These are phyloP conservation scores for Geotrichum phurueaensis DNA, from an alignment of 1,139 yeast species.

Conservation along the genomic window DNA sequence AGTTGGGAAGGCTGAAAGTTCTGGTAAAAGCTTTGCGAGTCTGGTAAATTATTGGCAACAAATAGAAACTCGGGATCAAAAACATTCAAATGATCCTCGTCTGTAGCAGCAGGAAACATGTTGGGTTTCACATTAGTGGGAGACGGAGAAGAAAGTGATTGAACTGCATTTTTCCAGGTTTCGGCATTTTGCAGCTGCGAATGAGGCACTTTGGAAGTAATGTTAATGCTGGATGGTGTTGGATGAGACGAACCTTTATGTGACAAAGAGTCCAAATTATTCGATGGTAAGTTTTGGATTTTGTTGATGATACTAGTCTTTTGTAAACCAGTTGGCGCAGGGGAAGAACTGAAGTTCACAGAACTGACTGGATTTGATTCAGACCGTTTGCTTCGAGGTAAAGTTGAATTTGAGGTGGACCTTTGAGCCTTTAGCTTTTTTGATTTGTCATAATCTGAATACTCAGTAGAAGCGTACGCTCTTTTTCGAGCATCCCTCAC, in stretches of 20 bases:
- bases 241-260: neutral
- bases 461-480: neutral
- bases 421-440: neutral
- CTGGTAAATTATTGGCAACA: conserved; percentile 35
- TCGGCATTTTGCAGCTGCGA: neutral
- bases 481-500: conserved; percentile 19
- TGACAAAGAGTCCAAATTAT: neutral
- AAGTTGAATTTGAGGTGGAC: neutral
- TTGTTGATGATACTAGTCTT: neutral
- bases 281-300: neutral
- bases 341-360: neutral
- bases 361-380: neutral
- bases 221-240: neutral
- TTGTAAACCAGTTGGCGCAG: neutral
- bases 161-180: neutral
- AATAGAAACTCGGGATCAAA: conserved; percentile 33
- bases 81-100: neutral
- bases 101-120: neutral
- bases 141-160: neutral
- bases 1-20: conserved; percentile 38
- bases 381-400: neutral
- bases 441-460: neutral
- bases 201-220: neutral
- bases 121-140: neutral
- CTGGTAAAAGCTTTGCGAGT: conserved; percentile 27